Conservation (phyloP, 371 early-diverging fungal species). For the Circinella umbellata region DNA sequence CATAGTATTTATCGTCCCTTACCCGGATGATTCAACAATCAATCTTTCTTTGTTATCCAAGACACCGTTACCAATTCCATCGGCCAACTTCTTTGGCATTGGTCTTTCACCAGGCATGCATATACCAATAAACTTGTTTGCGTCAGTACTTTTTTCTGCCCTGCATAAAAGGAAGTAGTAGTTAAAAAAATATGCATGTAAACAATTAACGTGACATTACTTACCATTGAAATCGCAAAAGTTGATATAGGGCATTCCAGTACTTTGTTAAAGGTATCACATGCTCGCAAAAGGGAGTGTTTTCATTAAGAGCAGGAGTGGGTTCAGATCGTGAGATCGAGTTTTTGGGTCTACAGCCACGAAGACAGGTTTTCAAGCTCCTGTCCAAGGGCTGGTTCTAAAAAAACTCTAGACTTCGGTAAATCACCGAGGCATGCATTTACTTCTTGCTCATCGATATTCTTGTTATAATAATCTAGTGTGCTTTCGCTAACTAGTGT, state of each 20-base stretch:
- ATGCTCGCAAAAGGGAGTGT: conserved; percentile 23
- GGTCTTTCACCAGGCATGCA: conserved; percentile 9
- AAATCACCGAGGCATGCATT: conserved; percentile 1
- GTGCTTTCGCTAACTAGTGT: neutral
- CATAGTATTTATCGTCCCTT: conserved; percentile 1
- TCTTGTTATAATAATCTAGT: neutral
- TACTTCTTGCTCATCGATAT: conserved; percentile 8
- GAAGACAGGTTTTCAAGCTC: conserved; percentile 6
- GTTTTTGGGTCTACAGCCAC: conserved; percentile 13
- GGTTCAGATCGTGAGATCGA: conserved; percentile 14
- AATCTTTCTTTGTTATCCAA: conserved; percentile 9
- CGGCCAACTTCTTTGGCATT: conserved; percentile 10
- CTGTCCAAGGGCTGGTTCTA: conserved; percentile 5
- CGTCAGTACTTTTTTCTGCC: conserved; percentile 9
- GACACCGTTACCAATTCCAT: conserved; percentile 10
- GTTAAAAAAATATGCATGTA: neutral
- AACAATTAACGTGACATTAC: neutral
- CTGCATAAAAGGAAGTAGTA: conserved; percentile 1
- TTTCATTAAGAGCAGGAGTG: conserved; percentile 19
- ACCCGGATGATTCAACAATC: conserved; percentile 20
- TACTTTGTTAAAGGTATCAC: conserved; percentile 33
- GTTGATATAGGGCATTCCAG: conserved; percentile 20
- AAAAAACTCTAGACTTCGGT: conserved; percentile 1
- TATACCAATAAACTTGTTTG: conserved; percentile 14
- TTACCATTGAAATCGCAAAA: conserved; percentile 14